phyloP scores from a whole-genome alignment of 495 filamentous ascomycete species.

The Acidomyces sp. region DNA sequence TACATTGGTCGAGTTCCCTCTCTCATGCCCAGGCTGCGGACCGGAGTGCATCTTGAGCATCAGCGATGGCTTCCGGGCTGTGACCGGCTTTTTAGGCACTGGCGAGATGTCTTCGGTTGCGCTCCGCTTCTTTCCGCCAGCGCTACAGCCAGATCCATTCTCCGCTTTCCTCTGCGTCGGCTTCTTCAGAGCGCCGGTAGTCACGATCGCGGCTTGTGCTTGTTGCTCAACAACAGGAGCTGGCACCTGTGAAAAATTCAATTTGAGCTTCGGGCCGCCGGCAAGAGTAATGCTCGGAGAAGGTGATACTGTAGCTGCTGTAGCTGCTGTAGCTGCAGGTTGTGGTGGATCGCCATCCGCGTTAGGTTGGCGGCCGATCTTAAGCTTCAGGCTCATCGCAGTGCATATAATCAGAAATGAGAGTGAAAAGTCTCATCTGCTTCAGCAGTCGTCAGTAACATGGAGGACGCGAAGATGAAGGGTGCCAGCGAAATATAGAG shows the following conservation, averaged over 20 bases:
- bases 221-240: conserved; percentile 14
- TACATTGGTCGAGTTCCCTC: not conserved
- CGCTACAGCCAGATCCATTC: not conserved
- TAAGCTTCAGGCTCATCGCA: conserved; percentile 5
- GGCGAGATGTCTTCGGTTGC: conserved; percentile 17
- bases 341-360: not conserved
- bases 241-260: conserved; percentile 25
- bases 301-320: not conserved
- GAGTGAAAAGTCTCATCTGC: no score
- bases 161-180: conserved; percentile 2
- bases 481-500: no score
- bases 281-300: not conserved
- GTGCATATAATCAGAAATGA: no score
- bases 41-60: conserved; percentile 2
- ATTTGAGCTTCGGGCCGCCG: conserved; percentile 22
- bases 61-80: conserved; percentile 18
- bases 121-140: conserved; percentile 12
- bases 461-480: no score
- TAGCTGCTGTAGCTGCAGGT: not conserved
- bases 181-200: conserved; percentile 1
- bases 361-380: not conserved
- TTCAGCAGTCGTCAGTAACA: no score
- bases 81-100: conserved; percentile 4
- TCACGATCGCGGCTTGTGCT: not conserved
- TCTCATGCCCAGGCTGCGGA: not conserved